Evolutionary conservation across 192 early-diverging fungal genomes (phyloP), one percentile per base, ranked within the genome.

Genomic region (Coemansia sp.): DNA sequence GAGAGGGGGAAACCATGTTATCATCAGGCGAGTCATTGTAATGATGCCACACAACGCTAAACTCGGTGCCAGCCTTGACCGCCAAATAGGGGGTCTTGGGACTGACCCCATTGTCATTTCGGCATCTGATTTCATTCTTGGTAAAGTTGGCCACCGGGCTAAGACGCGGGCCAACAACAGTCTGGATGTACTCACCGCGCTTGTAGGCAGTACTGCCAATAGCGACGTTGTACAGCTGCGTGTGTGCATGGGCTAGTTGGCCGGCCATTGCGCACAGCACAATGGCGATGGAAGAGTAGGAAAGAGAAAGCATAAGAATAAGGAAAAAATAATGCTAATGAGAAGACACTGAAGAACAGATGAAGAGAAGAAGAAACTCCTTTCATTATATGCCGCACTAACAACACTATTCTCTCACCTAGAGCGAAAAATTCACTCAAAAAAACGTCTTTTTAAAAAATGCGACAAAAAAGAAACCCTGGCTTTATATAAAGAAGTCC

Each of bases 11-110:
- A 11, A 75, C 45, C 11, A 70, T 62, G 46, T 73, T 66, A 33
- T 73, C 71, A 45, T 61, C 48, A 1, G 50, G 18, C 2, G 71
- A 63, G 61, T 67, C 61, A 16, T 73, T 60, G 65, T 73, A 26
- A 31, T 73, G 71, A 24, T 59, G 71, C 71, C 71, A 73, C 26
- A 67, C 65, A 37, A 73, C 65, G 16, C 65, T 73, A 18, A 58
- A 58, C 20, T 20, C 2, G n/a, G 13, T 37, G 2, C 56, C 56
- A 3, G 56, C 56, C 8, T 10, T 23, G n/a, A 58, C 56, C 0
- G 18, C 21, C 9, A 58, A 10, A n/a, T 11, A 58, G 0, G 7
- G n/a, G 0, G 56, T 58, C 3, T 20, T 13, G n/a, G 31, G 56
- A 16, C 56, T 58, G 10, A 16, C n/a, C 0, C 56, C 56, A 3